Base-by-base conservation (phyloP, 441 rosid genomes). In the Iberis amara region DNA sequence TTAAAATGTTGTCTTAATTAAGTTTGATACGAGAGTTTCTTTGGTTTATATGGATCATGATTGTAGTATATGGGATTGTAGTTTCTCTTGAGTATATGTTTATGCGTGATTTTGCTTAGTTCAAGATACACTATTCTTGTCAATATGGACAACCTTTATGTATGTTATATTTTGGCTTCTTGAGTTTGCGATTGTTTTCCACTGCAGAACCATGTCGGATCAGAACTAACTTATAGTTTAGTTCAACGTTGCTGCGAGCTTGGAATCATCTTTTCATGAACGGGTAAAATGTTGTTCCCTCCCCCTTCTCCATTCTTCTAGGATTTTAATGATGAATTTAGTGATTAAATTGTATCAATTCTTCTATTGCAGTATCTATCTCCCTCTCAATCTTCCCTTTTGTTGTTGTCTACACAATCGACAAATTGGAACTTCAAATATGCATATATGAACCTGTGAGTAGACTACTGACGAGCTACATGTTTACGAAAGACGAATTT, bases 231-330 rank as follows among this genome's bases (percentile, higher is more conserved):
- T 94, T 86, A 74, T 89, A 97, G 99, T 94, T 94, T 74, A 85
- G 91, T 55, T 86, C 99, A 6, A 81, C 64, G 31, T 84, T 90
- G 4, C 65, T 89, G 68, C 80, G 96, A 68, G 99, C 89, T 64
- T 94, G 99, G 99, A n/a, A n/a, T n/a, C 99, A 97, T 0, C 90
- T 94, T 42, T 65, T 94, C 66, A 94, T 94, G 99, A 86, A 96
- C 77, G 86, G 99, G 97, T 89, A 85, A 7, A 1, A 64, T 56
- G 28, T 14, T 44, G 1, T 4, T 0, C 0, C 0, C 5, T 5
- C 21, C 21, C 21, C 1, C 1, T 18, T 18, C 6, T 3, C 8
- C 9, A 41, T 36, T 11, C 50, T 59, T 10, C 9, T 44, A 40
- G 50, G 4, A n/a, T n/a, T 38, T 33, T 24, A 8, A 8, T 38